phyloP scores from a whole-genome alignment of 2,329 filamentous ascomycete species.

The Phialocephala subalpina region DNA sequence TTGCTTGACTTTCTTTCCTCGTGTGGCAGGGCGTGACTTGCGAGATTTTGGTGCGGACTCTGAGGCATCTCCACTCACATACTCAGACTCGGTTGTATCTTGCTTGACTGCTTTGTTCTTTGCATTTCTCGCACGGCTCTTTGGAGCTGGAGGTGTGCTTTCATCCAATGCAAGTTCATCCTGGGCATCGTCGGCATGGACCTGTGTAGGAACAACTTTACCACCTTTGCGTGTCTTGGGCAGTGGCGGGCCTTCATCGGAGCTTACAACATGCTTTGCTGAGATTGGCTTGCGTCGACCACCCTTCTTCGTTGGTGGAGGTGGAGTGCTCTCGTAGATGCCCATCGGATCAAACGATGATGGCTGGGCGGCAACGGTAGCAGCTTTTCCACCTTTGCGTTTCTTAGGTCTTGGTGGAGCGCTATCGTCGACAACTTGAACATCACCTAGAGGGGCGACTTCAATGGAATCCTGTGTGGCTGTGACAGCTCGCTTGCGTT shows the following conservation, averaged over 20 bases:
- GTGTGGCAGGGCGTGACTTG: not conserved
- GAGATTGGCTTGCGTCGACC: not conserved
- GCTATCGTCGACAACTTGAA: slow-evolving; percentile 15
- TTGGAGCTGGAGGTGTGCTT: not conserved
- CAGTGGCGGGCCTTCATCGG: slow-evolving; percentile 6
- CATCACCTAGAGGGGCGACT: slow-evolving; percentile 10
- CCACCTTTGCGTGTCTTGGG: slow-evolving; percentile 14
- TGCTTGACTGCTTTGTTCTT: slow-evolving; percentile 21
- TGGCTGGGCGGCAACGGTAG: not conserved
- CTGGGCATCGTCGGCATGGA: not conserved
- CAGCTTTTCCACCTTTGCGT: slow-evolving; percentile 17
- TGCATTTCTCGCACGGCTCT: not conserved
- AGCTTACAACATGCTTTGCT: slow-evolving; percentile 1
- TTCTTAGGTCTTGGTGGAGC: slow-evolving; percentile 16
- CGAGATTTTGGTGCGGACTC: slow-evolving; percentile 1
- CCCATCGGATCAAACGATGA: not conserved
- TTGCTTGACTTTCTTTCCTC: not conserved
- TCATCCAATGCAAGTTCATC: not conserved
- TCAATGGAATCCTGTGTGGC: slow-evolving; percentile 17
- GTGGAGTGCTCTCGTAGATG: slow-evolving; percentile 6
- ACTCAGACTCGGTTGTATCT: slow-evolving; percentile 23
- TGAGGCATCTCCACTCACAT: slow-evolving; percentile 33
- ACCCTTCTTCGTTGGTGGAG: slow-evolving; percentile 13
- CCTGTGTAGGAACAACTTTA: slow-evolving; percentile 57
- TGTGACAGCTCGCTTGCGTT: slow-evolving; percentile 22